Base-by-base conservation (phyloP, 371 early-diverging fungal genomes). In the Syncephalastrum monosporum region DNA sequence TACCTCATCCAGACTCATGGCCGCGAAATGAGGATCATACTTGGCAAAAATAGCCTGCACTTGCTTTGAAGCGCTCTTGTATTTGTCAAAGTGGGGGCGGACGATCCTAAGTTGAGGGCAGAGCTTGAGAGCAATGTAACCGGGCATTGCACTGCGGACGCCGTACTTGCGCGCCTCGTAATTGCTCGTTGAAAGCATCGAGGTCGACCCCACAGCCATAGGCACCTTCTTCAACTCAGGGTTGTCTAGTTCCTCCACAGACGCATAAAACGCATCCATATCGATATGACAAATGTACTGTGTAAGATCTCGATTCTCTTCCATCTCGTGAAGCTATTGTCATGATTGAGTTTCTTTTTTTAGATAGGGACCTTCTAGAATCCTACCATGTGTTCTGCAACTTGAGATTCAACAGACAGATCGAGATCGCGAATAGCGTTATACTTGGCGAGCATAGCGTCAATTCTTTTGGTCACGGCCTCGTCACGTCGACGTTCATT, bases 241-340 rank as follows among this genome's bases (percentile, higher is more conserved):
- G 3, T 79, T 59, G 38, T 85, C 86, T 4, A 85, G 72, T 68
- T 85, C 86, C 69, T 91, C 90, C 2, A 88, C 85, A 1, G 85
- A 79, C 0, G 89, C 89, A 64, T 87, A 91, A 49, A 87, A 91
- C 1, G 90, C 85, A 50, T 79, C 82, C 87, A 87, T 88, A 64
- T 87, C 88, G 38, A 90, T 71, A 69, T 86, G 85, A 24, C 82
- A 82, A 21, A 88, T 85, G 24, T 55, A 64, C 42, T 73, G 73
- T 19, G 66, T 63, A 24, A 83, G 53, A 50, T 85, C 82, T 10
- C 86, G 50, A 1, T 53, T 66, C 1, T 55, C 47, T 51, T 85
- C 84, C 16, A 82, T 47, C 19, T 68, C 69, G 14, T 59, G 48
- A 12, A 82, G 61, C 72, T 68, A 24, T 8, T 23, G 19, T 17